Percentiles rank a stretch among this genome's conserved stretches.
Conservation (phyloP, 768 basidiomycete genomes). For the Melanogaster broomeanus region DNA sequence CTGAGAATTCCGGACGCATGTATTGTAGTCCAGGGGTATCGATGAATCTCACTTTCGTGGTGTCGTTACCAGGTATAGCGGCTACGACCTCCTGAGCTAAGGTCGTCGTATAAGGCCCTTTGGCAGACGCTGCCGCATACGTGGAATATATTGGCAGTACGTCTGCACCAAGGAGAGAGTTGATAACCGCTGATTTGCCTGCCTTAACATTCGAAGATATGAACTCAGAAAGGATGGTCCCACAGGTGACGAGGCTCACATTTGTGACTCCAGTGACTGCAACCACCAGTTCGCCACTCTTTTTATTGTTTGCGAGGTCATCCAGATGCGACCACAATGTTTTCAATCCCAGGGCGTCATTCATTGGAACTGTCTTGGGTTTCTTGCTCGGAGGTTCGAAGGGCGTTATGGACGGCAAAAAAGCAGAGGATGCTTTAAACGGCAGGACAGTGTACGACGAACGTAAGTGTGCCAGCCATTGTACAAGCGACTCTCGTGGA, state of each 20-base stretch:
- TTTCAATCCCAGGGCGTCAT: conserved; percentile 66
- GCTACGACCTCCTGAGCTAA: conserved; percentile 61
- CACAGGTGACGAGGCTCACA: conserved; percentile 43
- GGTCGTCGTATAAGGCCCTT: conserved; percentile 70
- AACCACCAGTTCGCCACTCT: conserved; percentile 54
- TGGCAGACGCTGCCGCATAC: conserved; percentile 47
- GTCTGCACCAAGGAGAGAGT: conserved; percentile 62
- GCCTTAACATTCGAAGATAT: conserved; percentile 42
- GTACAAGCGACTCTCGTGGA: conserved; percentile 70
- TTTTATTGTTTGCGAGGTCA: conserved; percentile 48
- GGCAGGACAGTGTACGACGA: conserved; percentile 61
- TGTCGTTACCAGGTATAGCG: conserved; percentile 42
- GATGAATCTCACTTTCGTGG: conserved; percentile 58
- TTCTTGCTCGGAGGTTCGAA: conserved; percentile 41
- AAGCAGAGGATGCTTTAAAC: conserved; percentile 73
- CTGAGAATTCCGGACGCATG: conserved; percentile 45
- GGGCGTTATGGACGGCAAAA: conserved; percentile 46
- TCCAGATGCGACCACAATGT: conserved; percentile 51
- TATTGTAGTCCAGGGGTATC: conserved; percentile 83
- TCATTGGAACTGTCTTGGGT: conserved; percentile 40
- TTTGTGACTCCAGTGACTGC: conserved; percentile 86
- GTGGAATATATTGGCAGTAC: conserved; percentile 57
- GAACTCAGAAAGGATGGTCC: background rate
- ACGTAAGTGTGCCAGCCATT: conserved; percentile 70
- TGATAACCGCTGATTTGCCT: conserved; percentile 86